Percentiles rank a stretch among this genome's conserved stretches.
Evolutionary conservation across 805 yeast species (phyloP).

Genomic region (Kuraishia ogatae): DNA sequence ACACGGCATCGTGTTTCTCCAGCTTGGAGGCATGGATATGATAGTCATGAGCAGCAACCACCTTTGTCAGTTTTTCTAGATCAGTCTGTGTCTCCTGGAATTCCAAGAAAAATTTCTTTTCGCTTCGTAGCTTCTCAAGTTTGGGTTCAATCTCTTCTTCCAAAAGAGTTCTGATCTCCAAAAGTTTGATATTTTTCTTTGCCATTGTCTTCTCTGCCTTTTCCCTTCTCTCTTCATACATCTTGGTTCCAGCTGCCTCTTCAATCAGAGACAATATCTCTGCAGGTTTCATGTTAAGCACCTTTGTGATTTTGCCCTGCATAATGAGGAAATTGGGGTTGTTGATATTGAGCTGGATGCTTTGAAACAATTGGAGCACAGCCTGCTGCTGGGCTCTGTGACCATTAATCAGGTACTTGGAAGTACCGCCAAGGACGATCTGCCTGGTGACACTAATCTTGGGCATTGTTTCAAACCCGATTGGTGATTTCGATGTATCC

Average conservation of each 20-base stretch:
- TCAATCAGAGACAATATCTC: slow-evolving; percentile 88
- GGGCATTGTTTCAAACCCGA: slow-evolving; percentile 71
- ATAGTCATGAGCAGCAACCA: slow-evolving; percentile 75
- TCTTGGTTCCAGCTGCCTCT: slow-evolving; percentile 97
- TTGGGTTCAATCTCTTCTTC: slow-evolving; percentile 91
- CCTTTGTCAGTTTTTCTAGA: slow-evolving; percentile 62
- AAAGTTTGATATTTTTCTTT: slow-evolving; percentile 79
- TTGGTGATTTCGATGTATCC: slow-evolving; percentile 71
- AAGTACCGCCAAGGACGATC: slow-evolving; percentile 81
- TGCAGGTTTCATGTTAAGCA: slow-evolving; percentile 88
- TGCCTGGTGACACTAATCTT: slow-evolving; percentile 90
- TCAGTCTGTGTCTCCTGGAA: slow-evolving; percentile 80
- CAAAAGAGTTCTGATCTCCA: slow-evolving; percentile 64
- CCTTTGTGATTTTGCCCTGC: slow-evolving; percentile 98
- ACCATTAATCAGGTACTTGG: slow-evolving; percentile 90
- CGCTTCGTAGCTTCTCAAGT: slow-evolving; percentile 68
- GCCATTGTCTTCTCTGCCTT: slow-evolving; percentile 88
- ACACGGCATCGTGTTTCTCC: slow-evolving; percentile 31
- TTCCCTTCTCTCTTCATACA: slow-evolving; percentile 89
- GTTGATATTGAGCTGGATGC: slow-evolving; percentile 91
- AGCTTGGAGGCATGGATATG: slow-evolving; percentile 30
- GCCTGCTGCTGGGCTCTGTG: slow-evolving; percentile 94
- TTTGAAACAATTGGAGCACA: slow-evolving; percentile 82
- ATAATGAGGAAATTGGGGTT: slow-evolving; percentile 95
- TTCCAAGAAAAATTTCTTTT: slow-evolving; percentile 76